Base-by-base conservation (phyloP, 352 stramenopile genomes). In the Phytopythium oedochilum region DNA sequence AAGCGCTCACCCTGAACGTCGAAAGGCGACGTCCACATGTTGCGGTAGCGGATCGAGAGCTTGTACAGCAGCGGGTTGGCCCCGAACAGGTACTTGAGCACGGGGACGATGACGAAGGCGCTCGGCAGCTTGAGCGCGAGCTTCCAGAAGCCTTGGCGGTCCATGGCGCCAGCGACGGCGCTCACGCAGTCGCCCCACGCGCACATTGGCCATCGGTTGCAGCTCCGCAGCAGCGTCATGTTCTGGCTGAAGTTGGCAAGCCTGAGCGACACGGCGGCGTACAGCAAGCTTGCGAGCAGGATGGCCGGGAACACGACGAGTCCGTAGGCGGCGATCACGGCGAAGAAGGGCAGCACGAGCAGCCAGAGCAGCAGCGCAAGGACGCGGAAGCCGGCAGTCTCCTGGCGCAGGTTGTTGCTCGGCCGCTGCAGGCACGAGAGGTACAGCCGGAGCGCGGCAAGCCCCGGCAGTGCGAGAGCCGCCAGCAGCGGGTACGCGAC, bases 41-140 rank as follows among this genome's bases (percentile, higher is more conserved):
- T 75, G 10, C 59, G 58, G 43, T 71, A 64, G 42, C 64, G 63
- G 36, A 70, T 71, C 3, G 55, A 44, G 29, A 78, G 53, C 34
- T 61, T 59, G 62, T 73, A 70, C n/a, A 78, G 52, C 15, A 78
- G 36, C 31, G 70, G 70, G 50, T 78, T 78, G 43, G 60, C 69
- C 15, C 64, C 66, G 29, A 78, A 64, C 28, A 78, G 55, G 60
- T 75, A 75, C 51, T 78, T 78, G 20, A 78, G 48, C 8, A 78
- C 40, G n/a, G 70, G 70, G 1, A 68, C 53, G 17, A 72, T 45
- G 28, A 78, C 58, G 43, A 71, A 29, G 3, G 64, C 57, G 11
- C 58, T 68, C 28, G 70, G 70, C 25, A 78, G 66, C 26, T 73
- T 68, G 9, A 78, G 26, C 7, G 36, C 55, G 36, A 78, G 66